Percentiles rank a stretch among this genome's conserved stretches.
Evolutionary conservation across 495 filamentous ascomycete genomes (phyloP).

Genomic region (Xylaria sp.): DNA sequence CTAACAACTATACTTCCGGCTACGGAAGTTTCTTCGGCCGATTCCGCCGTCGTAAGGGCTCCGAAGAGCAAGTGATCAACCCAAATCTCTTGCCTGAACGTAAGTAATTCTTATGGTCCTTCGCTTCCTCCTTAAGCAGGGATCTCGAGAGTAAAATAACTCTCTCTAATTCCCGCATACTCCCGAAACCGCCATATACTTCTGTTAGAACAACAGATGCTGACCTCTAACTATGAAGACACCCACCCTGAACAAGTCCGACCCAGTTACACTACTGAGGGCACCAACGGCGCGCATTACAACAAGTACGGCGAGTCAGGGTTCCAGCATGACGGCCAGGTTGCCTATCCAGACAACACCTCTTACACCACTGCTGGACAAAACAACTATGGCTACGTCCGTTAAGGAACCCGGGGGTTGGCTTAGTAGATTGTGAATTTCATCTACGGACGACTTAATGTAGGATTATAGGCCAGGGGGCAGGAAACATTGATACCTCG

Average conservation of each 20-base stretch:
- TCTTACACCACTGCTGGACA: constrained; percentile 34
- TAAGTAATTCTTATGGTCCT: constrained; percentile 9
- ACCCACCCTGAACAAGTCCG: constrained; percentile 48
- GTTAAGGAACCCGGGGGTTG: not conserved
- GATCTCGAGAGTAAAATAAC: not conserved
- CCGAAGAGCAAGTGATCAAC: constrained; percentile 27
- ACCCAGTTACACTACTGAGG: constrained; percentile 50
- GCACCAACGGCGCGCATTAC: constrained; percentile 39
- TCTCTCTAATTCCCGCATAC: too few species aligned
- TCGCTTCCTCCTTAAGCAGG: not conserved
- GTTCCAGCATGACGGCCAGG: constrained; percentile 37
- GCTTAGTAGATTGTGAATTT: not conserved
- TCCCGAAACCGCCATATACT: not conserved
- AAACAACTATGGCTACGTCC: constrained; percentile 27
- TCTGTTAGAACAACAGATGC: not conserved
- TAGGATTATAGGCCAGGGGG: not conserved
- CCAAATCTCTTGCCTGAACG: constrained; percentile 47
- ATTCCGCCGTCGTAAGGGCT: constrained; percentile 39
- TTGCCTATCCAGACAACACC: constrained; percentile 36
- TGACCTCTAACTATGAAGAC: constrained; percentile 26
- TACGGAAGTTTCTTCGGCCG: constrained; percentile 48
- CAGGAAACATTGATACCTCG: constrained; percentile 5
- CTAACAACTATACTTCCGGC: constrained; percentile 80
- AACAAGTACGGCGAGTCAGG: constrained; percentile 40
- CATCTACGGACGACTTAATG: not conserved